A percentile compares a stretch with the other conserved stretches of the same genome.
Conservation (phyloP, 106 monocot species). For the Gastrodia elata region DNA sequence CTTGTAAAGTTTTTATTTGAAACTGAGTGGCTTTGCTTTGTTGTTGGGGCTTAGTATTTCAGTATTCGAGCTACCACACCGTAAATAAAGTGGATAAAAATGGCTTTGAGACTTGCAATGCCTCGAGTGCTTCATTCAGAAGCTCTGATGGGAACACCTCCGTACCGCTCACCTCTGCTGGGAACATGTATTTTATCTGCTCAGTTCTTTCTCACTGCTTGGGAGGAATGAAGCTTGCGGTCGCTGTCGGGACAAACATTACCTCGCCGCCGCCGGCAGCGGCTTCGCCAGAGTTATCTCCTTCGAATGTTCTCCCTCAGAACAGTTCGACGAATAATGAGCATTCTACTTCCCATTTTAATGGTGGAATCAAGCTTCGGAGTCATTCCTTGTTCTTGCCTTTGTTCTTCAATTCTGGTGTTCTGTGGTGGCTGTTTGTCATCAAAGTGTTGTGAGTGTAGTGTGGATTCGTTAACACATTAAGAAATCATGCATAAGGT, state of each 20-base stretch:
- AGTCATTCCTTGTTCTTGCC: background rate
- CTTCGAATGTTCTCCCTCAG: background rate
- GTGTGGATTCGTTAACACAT: too few species aligned
- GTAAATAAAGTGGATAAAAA: constrained; percentile 25
- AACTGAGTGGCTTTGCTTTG: too few species aligned
- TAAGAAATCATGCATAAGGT: too few species aligned
- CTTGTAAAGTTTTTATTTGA: too few species aligned
- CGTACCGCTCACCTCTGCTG: constrained; percentile 13
- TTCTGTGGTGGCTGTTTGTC: background rate
- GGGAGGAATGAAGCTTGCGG: constrained; percentile 13
- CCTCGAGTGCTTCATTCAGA: constrained; percentile 7
- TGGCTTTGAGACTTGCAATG: constrained; percentile 28
- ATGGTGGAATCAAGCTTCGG: background rate
- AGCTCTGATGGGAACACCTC: constrained; percentile 23
- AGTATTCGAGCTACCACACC: constrained; percentile 22
- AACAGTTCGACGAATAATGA: background rate
- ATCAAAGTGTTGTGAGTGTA: background rate
- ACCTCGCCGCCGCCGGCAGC: background rate
- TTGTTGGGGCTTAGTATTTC: constrained; percentile 9
- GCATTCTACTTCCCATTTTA: background rate
- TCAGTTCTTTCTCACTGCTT: constrained; percentile 17
- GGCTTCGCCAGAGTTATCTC: background rate
- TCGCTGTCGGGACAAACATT: background rate
- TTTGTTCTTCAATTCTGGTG: background rate
- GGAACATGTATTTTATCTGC: constrained; percentile 34